Conservation (phyloP, 1,139 yeast species). For the Candida sanyaensis region DNA sequence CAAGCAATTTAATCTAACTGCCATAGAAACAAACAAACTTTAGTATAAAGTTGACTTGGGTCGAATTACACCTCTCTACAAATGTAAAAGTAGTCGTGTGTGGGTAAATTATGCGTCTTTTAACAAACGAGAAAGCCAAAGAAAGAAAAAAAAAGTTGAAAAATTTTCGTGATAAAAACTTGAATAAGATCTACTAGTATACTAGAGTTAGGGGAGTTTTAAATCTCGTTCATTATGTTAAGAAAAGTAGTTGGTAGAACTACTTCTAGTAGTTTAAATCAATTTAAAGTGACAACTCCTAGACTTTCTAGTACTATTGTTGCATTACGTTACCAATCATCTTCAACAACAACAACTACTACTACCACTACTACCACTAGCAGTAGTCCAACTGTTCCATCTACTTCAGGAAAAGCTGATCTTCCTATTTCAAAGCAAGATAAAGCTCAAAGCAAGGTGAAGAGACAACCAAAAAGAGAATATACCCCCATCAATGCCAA, state of each 20-base stretch:
- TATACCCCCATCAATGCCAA: slow-evolving; percentile 20
- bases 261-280: slow-evolving; percentile 15
- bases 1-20: too few species aligned
- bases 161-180: slow-evolving; percentile 3
- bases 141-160: neutral
- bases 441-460: neutral
- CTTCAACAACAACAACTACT: slow-evolving; percentile 4
- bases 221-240: slow-evolving; percentile 20
- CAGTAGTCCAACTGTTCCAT: neutral
- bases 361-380: slow-evolving; percentile 9
- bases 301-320: neutral
- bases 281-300: slow-evolving; percentile 9
- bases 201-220: too few species aligned
- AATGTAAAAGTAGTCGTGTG: too few species aligned
- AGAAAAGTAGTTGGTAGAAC: slow-evolving; percentile 22
- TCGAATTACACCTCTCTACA: too few species aligned
- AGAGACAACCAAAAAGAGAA: neutral
- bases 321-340: slow-evolving; percentile 9
- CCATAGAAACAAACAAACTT: too few species aligned
- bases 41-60: too few species aligned
- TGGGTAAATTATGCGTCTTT: too few species aligned
- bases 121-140: neutral
- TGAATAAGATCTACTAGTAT: neutral
- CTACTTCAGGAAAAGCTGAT: neutral
- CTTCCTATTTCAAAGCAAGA: neutral